Evolutionary conservation across 2,329 filamentous ascomycete species (phyloP), one percentile per base, ranked within the genome.

Genomic region (Cordyceps militaris): DNA sequence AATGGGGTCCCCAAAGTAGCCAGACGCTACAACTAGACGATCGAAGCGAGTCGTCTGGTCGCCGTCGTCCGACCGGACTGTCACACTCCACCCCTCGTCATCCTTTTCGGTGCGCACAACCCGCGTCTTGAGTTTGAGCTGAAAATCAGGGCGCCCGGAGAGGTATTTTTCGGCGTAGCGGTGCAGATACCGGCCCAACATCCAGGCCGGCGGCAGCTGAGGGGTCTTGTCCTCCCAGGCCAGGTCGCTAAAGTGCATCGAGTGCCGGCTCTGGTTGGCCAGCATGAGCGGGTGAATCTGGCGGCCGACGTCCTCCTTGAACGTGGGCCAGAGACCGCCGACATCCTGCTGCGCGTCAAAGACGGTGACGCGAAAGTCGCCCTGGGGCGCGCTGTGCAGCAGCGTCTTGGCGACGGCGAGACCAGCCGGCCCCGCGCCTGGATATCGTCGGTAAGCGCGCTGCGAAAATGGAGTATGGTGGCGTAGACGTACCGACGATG

Each of bases 231-330:
- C 72, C 3, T 80, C 76, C 89, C 89, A 95, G 6, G 87, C 80
- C 24, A 90, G 69, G 67, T 93, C 90, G 62, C 82, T 84, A 64
- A 86, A 86, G 64, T 82, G 80, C 62, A 94, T 84, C 0, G 88
- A 90, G 69, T 91, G 89, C 47, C 81, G 81, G 72, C 87, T 91
- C 65, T 92, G 83, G 68, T 95, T 95, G 4, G 82, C 82, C 16
- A 82, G 76, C 77, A 88, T 88, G 54, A 87, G 78, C 9, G 86
- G 87, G 61, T 87, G 83, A 16, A 87, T 72, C 40, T 82, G 72
- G 2, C 81, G 77, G 1, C 63, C 71, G n/a, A 61, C 63, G 56
- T 85, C 83, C 2, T 72, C 63, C 55, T 74, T 77, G 13, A 71
- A 70, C 1, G 75, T 72, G 3, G 87, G 86, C 90, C 90, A 95